Evolutionary conservation across 2,329 filamentous ascomycete species (phyloP), one percentile per base, ranked within the genome.

Genomic region (Alternaria metachromatica): DNA sequence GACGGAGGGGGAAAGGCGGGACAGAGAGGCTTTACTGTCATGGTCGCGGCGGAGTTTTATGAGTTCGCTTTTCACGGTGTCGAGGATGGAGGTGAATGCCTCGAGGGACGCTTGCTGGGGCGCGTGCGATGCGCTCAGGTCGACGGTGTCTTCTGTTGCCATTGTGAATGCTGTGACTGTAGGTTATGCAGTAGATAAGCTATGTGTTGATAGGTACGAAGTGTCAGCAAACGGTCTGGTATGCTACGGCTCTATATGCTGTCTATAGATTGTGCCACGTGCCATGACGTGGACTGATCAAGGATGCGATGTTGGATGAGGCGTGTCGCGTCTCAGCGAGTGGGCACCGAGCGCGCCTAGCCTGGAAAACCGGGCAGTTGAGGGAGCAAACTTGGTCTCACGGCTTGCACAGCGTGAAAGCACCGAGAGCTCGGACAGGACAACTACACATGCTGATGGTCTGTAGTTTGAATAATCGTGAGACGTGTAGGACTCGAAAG

Each of bases 91-190:
- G 3, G 69, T 65, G 48, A 81, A 75, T 11, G 78, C 76, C 12
- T 76, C 68, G 41, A 78, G 67, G 21, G 78, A 79, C n/a, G 72
- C 74, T 37, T 76, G 70, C 11, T 78, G 77, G 9, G 79, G 78
- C 9, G 72, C 66, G 53, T 80, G 78, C 13, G 71, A 41, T 30
- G 76, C 73, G 51, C 62, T 65, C 37, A 80, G 74, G 48, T 75
- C 64, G 20, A 80, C 78, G 11, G 74, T 77, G 23, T 78, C 77
- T 70, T 76, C 74, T 15, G 77, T 79, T 11, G 79, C 79, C 79
- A 80, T 81, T 44, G 44, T 69, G 48, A 3, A 4, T 33, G 21
- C 20, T 37, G 12, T 33, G 4, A 5, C 5, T 23, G 28, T 51
- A 23, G 18, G 0, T 21, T 23, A 6, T 7, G 23, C 1, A 10